Evolutionary conservation across 495 filamentous ascomycete species (phyloP).

Genomic region (Penicillium steckii): DNA sequence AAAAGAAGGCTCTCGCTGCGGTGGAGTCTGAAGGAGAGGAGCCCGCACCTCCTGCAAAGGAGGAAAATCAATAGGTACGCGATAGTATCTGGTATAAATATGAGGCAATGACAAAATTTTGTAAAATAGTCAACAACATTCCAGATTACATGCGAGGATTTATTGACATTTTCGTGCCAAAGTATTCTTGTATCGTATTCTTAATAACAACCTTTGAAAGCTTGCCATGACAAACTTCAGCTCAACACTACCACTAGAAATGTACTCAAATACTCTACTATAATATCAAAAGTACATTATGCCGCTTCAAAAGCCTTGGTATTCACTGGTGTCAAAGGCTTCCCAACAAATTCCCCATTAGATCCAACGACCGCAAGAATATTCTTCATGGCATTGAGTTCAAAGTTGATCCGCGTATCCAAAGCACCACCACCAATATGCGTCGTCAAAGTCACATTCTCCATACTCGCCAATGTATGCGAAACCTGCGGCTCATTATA

Average conservation of each 20-base stretch:
- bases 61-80: slow-evolving; percentile 5
- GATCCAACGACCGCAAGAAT: slow-evolving; percentile 16
- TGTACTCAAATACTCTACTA: neutral
- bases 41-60: slow-evolving; percentile 13
- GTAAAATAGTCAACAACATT: too few species aligned
- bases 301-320: slow-evolving; percentile 15
- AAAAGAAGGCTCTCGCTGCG: slow-evolving; percentile 22
- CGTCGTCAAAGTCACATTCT: slow-evolving; percentile 18
- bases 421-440: slow-evolving; percentile 19
- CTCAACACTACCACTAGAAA: too few species aligned
- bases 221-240: too few species aligned
- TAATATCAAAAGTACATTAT: too few species aligned
- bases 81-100: neutral
- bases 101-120: too few species aligned
- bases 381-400: slow-evolving; percentile 20
- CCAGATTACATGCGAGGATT: too few species aligned
- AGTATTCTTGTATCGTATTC: too few species aligned
- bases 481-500: slow-evolving; percentile 47
- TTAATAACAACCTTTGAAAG: too few species aligned
- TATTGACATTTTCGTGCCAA: neutral
- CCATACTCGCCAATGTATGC: slow-evolving; percentile 11
- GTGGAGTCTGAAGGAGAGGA: slow-evolving; percentile 33
- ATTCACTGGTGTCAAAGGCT: slow-evolving; percentile 21
- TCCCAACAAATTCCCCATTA: slow-evolving; percentile 15
- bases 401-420: slow-evolving; percentile 21